Evolutionary conservation across 495 filamentous ascomycete genomes (phyloP).

Genomic region (Neurospora discreta): DNA sequence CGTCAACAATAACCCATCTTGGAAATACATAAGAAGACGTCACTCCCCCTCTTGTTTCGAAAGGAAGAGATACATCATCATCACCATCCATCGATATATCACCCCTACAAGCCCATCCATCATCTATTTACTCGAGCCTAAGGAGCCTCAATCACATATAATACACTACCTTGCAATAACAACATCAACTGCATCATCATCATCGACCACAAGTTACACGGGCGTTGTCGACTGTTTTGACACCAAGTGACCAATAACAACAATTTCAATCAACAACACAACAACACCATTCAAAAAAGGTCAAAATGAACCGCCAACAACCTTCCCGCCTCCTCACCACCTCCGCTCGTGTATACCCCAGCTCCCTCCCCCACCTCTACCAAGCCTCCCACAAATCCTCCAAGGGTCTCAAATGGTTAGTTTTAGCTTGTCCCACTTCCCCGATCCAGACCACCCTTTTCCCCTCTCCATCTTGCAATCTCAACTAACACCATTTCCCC

Average conservation of each 20-base stretch:
- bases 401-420: slow-evolving; percentile 28
- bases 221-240: not conserved
- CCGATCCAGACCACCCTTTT: not conserved
- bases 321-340: slow-evolving; percentile 25
- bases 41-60: not conserved
- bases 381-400: slow-evolving; percentile 13
- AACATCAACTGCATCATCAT: not conserved
- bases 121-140: not conserved
- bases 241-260: not conserved
- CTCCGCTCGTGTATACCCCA: slow-evolving; percentile 31
- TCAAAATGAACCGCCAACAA: slow-evolving; percentile 20
- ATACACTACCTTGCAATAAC: not conserved
- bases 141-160: not conserved
- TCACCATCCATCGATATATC: not conserved
- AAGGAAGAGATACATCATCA: not conserved
- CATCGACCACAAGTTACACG: not conserved
- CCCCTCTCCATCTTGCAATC: not conserved
- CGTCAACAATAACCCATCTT: not conserved
- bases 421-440: not conserved
- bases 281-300: not conserved
- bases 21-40: not conserved
- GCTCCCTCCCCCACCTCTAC: slow-evolving; percentile 30
- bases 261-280: not conserved
- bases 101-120: not conserved
- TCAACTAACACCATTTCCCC: not conserved